Evolutionary conservation across 2,329 filamentous ascomycete genomes (phyloP), one percentile per base, ranked within the genome.

Genomic region (Nannizzia gypsea): DNA sequence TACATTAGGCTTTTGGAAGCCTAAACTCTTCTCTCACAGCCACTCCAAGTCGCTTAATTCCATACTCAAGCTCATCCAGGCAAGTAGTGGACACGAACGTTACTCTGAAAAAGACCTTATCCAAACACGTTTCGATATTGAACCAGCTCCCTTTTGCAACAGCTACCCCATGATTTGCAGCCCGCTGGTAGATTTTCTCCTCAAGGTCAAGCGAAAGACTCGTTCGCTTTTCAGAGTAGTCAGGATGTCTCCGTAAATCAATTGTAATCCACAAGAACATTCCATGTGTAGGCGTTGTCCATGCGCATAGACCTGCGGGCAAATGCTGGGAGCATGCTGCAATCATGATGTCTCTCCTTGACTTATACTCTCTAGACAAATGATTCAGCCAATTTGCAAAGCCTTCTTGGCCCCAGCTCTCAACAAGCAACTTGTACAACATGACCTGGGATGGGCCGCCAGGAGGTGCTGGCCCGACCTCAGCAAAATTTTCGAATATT

Each of bases 401-500:
- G 0, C 71, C 70, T 1, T 59, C 36, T 58, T 71, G 71, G 4
- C 69, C 68, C 69, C 71, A 72, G 2, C 60, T 65, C 55, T 67
- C 62, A 31, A 71, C 70, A 1, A 96, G 79, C 22, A 96, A 76
- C 74, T 92, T 91, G 76, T 87, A 89, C 59, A 96, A 74, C 20
- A 91, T 77, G 17, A 90, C 77, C 74, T 95, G 89, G 0, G 85
- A 84, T 66, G 92, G 80, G 20, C 90, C 90, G 58, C 81, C 83
- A 0, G 90, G 89, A 2, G 87, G 88, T 70, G 95, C 90, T 52
- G 84, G 88, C 52, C 83, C 85, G 17, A 86, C 83, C 72, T 96
- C 90, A 64, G 84, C 83, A 72, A 93, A 87, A 38, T 86, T 85
- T 64, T 85, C 78, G 72, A 87, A 92, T 38, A 85, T 80, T 72